Evolutionary conservation across 2,329 filamentous ascomycete species (phyloP).

Genomic region (Ampelomyces quisqualis): DNA sequence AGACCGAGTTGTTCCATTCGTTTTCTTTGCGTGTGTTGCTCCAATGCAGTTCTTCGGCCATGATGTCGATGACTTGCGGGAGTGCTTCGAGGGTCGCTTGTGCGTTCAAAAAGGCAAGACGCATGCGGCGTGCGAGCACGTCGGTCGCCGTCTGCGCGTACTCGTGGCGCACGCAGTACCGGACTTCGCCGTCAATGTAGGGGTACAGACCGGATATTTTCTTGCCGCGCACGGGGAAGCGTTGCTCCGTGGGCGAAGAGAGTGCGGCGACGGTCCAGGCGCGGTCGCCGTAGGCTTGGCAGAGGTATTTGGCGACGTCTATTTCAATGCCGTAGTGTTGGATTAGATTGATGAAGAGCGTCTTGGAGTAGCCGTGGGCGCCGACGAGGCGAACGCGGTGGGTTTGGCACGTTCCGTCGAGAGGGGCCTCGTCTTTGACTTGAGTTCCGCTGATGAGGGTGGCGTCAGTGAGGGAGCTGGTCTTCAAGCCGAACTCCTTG

Average conservation of each 20-base stretch:
- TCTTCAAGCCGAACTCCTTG: constrained; percentile 63
- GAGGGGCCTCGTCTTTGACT: constrained; percentile 68
- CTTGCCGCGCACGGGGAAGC: constrained; percentile 80
- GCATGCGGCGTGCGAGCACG: constrained; percentile 79
- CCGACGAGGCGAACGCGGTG: constrained; percentile 79
- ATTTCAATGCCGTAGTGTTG: constrained; percentile 92
- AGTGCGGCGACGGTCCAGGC: constrained; percentile 88
- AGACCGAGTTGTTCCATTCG: constrained; percentile 74
- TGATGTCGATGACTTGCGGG: constrained; percentile 83
- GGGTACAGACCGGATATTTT: constrained; percentile 80
- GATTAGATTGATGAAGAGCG: constrained; percentile 91
- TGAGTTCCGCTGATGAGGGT: constrained; percentile 70
- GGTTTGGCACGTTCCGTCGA: constrained; percentile 78
- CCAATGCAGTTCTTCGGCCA: constrained; percentile 83
- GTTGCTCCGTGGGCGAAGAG: constrained; percentile 71
- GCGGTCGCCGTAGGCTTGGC: constrained; percentile 84
- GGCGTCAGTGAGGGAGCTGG: constrained; percentile 59
- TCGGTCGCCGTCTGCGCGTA: constrained; percentile 91
- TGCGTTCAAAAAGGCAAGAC: constrained; percentile 87
- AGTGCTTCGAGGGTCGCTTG: constrained; percentile 86
- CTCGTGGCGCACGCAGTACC: constrained; percentile 84
- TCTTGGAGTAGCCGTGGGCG: constrained; percentile 84
- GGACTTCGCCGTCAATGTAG: constrained; percentile 87
- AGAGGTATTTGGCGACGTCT: constrained; percentile 86
- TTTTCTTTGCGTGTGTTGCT: constrained; percentile 67